Base-by-base conservation (phyloP, 106 monocot species). In the Amphibolis antarctica region DNA sequence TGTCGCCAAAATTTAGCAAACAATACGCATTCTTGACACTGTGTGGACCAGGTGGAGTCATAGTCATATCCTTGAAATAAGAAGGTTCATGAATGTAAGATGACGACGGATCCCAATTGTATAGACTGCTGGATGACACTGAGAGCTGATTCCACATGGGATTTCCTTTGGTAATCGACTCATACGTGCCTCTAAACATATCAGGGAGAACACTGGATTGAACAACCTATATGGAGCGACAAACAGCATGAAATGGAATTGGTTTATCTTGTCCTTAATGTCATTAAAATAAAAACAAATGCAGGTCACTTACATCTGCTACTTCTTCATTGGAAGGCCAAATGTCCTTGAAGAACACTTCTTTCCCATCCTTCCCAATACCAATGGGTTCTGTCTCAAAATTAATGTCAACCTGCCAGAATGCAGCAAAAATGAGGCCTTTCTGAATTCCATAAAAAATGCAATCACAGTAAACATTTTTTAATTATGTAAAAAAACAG, bases 1-100 rank as follows among this genome's bases (percentile, higher is more conserved):
- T 74, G 29, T 74, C 74, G 17, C 74, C 74, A 67, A 74, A 66
- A 43, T 74, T 74, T 60, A 74, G 74, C 60, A 74, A 61, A 52
- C 74, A 74, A 43, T 74, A 74, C 11, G 74, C 74, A 61, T 67
- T 43, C 12, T 61, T 74, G 5, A 74, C 74, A 18, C 74, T 23
- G 44, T 67, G 59, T 10, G 74, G 44, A 36, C 66, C 74, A 50
- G 74, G 74, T n/a, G 74, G 67, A 17, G 66, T 26, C 74, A 74
- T 74, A n/a, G 74, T 74, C 74, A 74, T 74, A 42, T 61, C 42
- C 66, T 66, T 74, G 42, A 74, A 74, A 43, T 74, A 74, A 4
- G 74, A 67, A n/a, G 74, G 74, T 12, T 67, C 74, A 20, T 74
- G 74, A 53, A 74, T 74, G 42, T 74, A 74, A 22, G 74, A 60